Base-by-base conservation (phyloP, 1,284 basidiomycete species). In the Apiotrichum brassicae region DNA sequence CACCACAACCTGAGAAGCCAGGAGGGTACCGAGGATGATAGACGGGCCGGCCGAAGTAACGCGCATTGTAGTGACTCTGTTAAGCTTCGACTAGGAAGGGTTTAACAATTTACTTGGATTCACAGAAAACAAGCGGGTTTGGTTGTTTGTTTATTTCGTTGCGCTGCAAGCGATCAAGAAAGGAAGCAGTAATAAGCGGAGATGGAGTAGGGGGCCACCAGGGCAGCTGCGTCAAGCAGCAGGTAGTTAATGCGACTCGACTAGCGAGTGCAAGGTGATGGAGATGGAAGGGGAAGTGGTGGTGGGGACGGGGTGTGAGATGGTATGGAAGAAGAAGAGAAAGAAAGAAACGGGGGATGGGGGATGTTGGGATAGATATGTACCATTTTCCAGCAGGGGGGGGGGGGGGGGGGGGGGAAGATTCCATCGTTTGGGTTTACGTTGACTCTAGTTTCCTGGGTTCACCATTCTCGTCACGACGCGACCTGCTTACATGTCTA, bases 181-280 rank as follows among this genome's bases (percentile, higher is more conserved):
- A 48, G 19, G 44, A 35, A 28, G 42, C 13, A n/a, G 42, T 12
- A 26, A 43, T 9, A 23, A 14, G 28, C 9, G 14, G 28, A 30
- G 28, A 30, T 30, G 28, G 4, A 16, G 30, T 19, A 22, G 50
- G 43, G 37, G 43, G 62, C 61, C 62, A 38, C 62, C 60, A 34
- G 62, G 62, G 62, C 63, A 36, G 33, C 54, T 61, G 59, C 57
- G 54, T 58, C 59, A 54, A 61, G 59, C 59, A 59, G 60, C 34
- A 23, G 43, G 46, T 37, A 23, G 43, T n/a, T 22, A 26, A 36
- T 33, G 48, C 46, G 44, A 23, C 54, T 56, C 54, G 54, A 39
- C 54, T 56, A 49, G 54, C 54, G 54, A 56, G 54, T 45, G 48
- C 41, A 18, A 18, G 28, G 24, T 20, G 36, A 38, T 26, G 18